These are phyloP conservation scores for Diaporthe sp. DNA, from an alignment of 2,329 filamentous ascomycete genomes.

Conservation along the genomic window DNA sequence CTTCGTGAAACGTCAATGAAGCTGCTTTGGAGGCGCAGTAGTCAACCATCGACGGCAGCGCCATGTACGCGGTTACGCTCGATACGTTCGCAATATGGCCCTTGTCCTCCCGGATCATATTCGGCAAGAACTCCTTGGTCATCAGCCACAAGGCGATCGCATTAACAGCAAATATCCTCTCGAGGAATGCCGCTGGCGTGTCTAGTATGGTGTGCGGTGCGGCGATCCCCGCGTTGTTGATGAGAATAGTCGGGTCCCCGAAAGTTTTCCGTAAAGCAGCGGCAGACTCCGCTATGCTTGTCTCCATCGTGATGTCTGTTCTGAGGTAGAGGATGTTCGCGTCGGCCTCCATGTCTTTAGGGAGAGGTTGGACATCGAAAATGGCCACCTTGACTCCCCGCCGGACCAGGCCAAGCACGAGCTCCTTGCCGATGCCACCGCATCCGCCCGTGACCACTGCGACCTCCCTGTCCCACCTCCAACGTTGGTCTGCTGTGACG, in stretches of 20 bases:
- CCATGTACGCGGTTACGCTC: slow-evolving; percentile 65
- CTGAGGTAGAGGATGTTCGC: background rate
- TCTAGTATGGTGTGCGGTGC: slow-evolving; percentile 67
- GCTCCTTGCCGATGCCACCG: slow-evolving; percentile 53
- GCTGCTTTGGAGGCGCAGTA: slow-evolving; percentile 70
- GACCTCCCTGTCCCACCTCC: slow-evolving; percentile 46
- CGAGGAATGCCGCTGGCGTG: background rate
- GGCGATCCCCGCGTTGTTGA: slow-evolving; percentile 73
- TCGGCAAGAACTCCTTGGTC: background rate
- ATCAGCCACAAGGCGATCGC: background rate
- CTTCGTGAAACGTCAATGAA: slow-evolving; percentile 71
- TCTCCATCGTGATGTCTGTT: background rate
- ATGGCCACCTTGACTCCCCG: slow-evolving; percentile 47
- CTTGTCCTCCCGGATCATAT: slow-evolving; percentile 68
- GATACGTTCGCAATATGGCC: slow-evolving; percentile 74
- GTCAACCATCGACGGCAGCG: slow-evolving; percentile 68
- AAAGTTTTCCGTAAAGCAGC: slow-evolving; percentile 51
- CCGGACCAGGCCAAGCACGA: slow-evolving; percentile 51
- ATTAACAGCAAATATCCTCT: background rate
- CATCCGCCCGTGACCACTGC: slow-evolving; percentile 45
- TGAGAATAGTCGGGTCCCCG: slow-evolving; percentile 66
- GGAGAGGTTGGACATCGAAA: background rate
- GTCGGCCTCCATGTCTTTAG: background rate
- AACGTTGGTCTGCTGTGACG: slow-evolving; percentile 12
- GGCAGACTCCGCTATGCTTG: background rate